These are phyloP conservation scores for Thelonectria discophora DNA, from an alignment of 2,329 filamentous ascomycete species.

Conservation along the genomic window DNA sequence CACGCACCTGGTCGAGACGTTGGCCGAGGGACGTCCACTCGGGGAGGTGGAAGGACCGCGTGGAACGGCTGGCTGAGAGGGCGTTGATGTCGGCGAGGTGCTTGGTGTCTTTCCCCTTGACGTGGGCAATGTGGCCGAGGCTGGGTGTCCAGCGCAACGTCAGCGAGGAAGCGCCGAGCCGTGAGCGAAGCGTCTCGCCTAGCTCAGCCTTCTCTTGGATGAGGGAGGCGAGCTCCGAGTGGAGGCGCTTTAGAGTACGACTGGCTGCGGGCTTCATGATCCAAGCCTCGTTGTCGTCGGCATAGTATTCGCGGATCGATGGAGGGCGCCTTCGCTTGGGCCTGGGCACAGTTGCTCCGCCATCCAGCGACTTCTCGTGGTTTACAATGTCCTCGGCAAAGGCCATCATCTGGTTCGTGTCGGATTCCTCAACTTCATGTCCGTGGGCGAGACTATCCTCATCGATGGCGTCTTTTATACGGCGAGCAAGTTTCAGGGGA, in stretches of 20 bases:
- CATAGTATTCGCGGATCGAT: constrained; percentile 66
- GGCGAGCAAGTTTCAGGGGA: constrained; percentile 72
- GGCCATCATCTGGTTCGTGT: constrained; percentile 74
- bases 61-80: constrained; percentile 83
- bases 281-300: constrained; percentile 68
- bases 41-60: constrained; percentile 82
- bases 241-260: constrained; percentile 69
- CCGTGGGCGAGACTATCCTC: constrained; percentile 88
- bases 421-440: constrained; percentile 78
- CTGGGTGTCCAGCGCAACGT: constrained; percentile 87
- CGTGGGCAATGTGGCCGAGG: constrained; percentile 88
- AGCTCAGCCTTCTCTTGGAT: constrained; percentile 68
- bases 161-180: constrained; percentile 70
- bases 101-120: constrained; percentile 80
- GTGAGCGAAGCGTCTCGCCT: constrained; percentile 66
- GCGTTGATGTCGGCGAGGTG: constrained; percentile 46
- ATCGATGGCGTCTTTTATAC: constrained; percentile 83
- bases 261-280: constrained; percentile 77
- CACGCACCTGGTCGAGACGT: constrained; percentile 78
- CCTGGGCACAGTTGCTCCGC: constrained; percentile 64
- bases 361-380: constrained; percentile 70
- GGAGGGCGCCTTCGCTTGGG: constrained; percentile 55
- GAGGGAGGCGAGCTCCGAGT: constrained; percentile 71
- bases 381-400: constrained; percentile 77
- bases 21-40: constrained; percentile 87